A percentile compares a stretch with the other conserved stretches of the same genome.
Conservation (phyloP, 2,329 filamentous ascomycete species). For the Ascochyta clinopodiicola region DNA sequence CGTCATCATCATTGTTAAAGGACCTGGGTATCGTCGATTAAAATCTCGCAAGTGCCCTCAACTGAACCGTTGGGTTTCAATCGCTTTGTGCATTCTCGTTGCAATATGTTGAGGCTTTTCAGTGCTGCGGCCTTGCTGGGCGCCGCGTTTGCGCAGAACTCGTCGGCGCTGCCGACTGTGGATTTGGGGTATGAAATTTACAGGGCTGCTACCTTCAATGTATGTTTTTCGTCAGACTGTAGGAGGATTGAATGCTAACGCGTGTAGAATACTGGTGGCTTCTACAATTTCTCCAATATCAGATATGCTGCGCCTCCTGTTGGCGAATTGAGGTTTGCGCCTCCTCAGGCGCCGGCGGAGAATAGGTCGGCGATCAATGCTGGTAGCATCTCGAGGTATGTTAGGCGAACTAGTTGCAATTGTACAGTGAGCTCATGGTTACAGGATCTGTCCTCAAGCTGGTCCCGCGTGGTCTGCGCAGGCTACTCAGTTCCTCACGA, state of each 20-base stretch:
- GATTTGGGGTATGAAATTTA: conserved; percentile 63
- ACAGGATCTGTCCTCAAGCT: conserved; percentile 46
- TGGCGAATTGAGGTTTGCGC: conserved; percentile 58
- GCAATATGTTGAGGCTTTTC: conserved; percentile 32
- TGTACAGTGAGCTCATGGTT: background rate
- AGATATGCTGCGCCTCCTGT: conserved; percentile 62
- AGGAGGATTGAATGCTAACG: conserved; percentile 10
- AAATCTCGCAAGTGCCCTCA: too few species aligned
- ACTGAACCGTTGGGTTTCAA: too few species aligned
- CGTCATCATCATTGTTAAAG: too few species aligned
- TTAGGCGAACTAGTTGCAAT: background rate
- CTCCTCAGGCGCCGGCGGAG: conserved; percentile 52
- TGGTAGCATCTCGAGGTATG: conserved; percentile 48
- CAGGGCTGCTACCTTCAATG: conserved; percentile 55
- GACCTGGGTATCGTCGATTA: too few species aligned
- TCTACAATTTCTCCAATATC: conserved; percentile 65
- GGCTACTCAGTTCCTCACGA: conserved; percentile 43
- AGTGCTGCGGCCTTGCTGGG: conserved; percentile 30
- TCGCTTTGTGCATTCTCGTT: background rate
- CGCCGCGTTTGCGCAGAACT: conserved; percentile 32
- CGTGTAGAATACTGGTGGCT: conserved; percentile 45
- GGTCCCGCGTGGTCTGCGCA: conserved; percentile 53
- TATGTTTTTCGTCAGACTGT: conserved; percentile 24
- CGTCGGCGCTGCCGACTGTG: conserved; percentile 51
- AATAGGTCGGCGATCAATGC: conserved; percentile 56